A percentile compares a stretch with the other conserved stretches of the same genome.
Evolutionary conservation across 805 yeast genomes (phyloP).

Genomic region (Yamadazyma ubonensis): DNA sequence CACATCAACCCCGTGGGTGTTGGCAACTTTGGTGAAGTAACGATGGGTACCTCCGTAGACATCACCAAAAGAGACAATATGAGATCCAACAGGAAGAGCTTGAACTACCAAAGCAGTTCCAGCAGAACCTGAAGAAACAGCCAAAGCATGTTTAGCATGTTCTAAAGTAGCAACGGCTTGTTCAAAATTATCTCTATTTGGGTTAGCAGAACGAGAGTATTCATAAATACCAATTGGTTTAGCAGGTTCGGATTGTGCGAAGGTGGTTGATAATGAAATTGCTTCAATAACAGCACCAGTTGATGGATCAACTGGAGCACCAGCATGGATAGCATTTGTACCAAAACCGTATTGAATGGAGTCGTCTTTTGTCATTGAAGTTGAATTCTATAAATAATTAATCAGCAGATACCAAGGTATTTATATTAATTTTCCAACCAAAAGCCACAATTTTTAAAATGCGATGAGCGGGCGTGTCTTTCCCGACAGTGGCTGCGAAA

Average conservation of each 20-base stretch:
- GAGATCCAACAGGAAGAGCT: slow-evolving; percentile 67
- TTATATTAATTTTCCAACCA: background rate
- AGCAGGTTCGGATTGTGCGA: slow-evolving; percentile 76
- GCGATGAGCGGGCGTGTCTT: slow-evolving; percentile 7
- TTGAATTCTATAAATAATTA: slow-evolving; percentile 1
- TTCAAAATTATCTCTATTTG: slow-evolving; percentile 82
- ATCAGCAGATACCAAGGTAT: background rate
- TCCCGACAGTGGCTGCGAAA: slow-evolving; percentile 4
- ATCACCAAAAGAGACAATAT: slow-evolving; percentile 77
- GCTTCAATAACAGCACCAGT: slow-evolving; percentile 90
- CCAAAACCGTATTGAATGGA: slow-evolving; percentile 52
- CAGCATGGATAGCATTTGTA: slow-evolving; percentile 83
- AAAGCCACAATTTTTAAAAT: slow-evolving; percentile 8
- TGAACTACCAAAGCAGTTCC: slow-evolving; percentile 77
- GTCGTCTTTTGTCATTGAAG: slow-evolving; percentile 40
- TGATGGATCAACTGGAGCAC: slow-evolving; percentile 63
- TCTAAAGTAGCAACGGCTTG: slow-evolving; percentile 76
- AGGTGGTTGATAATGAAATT: slow-evolving; percentile 79
- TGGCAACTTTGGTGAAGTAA: slow-evolving; percentile 83
- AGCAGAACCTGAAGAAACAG: slow-evolving; percentile 84
- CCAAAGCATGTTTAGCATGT: slow-evolving; percentile 71
- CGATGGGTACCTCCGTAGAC: slow-evolving; percentile 93
- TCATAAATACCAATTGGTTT: slow-evolving; percentile 77
- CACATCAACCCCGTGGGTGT: slow-evolving; percentile 70
- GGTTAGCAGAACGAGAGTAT: slow-evolving; percentile 82